A percentile compares a stretch with the other conserved stretches of the same genome.
Conservation (phyloP, 2,329 filamentous ascomycete genomes). For the Trichoderma koningii region DNA sequence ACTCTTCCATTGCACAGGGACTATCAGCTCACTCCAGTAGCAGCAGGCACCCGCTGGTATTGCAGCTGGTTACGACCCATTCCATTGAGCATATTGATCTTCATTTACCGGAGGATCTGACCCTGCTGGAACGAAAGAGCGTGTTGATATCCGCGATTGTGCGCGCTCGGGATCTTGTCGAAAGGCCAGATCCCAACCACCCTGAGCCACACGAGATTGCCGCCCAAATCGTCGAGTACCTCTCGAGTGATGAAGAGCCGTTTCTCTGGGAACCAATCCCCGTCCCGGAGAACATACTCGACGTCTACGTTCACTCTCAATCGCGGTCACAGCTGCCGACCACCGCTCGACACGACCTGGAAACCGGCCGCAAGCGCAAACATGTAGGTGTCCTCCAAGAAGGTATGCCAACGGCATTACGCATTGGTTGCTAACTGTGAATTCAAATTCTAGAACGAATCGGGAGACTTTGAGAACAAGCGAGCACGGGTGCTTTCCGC, state of each 20-base stretch:
- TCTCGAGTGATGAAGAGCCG: slow-evolving; percentile 41
- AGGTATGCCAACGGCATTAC: not conserved
- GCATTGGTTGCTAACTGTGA: not conserved
- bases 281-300: slow-evolving; percentile 53
- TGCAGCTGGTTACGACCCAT: slow-evolving; percentile 53
- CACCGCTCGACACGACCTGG: slow-evolving; percentile 29
- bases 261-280: slow-evolving; percentile 51
- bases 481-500: slow-evolving; percentile 36
- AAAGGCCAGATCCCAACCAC: slow-evolving; percentile 44
- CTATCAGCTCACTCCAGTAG: slow-evolving; percentile 25
- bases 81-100: slow-evolving; percentile 60
- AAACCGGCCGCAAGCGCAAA: slow-evolving; percentile 50
- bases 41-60: slow-evolving; percentile 45
- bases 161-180: slow-evolving; percentile 43
- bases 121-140: slow-evolving; percentile 51
- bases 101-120: slow-evolving; percentile 42
- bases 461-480: slow-evolving; percentile 38
- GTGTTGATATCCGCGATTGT: slow-evolving; percentile 46
- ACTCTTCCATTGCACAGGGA: slow-evolving; percentile 38
- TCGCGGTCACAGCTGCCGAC: slow-evolving; percentile 37
- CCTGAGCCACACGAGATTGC: slow-evolving; percentile 52
- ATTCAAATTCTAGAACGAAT: slow-evolving; percentile 36
- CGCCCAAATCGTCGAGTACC: slow-evolving; percentile 48
- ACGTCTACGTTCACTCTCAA: slow-evolving; percentile 49
- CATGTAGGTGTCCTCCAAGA: slow-evolving; percentile 42